These are phyloP conservation scores for Phytophthora sojae DNA, from an alignment of 352 stramenopile genomes.

Conservation along the genomic window DNA sequence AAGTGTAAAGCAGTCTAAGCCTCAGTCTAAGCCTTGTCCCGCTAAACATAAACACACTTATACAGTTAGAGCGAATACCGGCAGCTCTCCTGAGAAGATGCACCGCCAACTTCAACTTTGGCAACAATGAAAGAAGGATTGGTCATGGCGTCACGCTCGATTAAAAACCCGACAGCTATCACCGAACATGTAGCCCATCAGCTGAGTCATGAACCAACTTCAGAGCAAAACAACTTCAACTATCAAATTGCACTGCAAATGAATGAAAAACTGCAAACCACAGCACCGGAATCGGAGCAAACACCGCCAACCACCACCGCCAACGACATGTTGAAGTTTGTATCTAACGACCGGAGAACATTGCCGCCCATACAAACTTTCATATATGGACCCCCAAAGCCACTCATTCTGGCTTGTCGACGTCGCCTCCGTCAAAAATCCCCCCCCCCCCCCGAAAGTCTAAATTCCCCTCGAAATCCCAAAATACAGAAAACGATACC, in stretches of 20 bases:
- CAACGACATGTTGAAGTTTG: constrained; percentile 34
- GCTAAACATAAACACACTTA: not conserved
- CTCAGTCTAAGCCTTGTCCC: not conserved
- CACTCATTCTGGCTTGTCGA: constrained; percentile 37
- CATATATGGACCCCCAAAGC: constrained; percentile 22
- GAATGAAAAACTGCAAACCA: not conserved
- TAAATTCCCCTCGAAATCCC: constrained; percentile 9
- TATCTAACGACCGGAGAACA: constrained; percentile 23
- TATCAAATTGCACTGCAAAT: not conserved
- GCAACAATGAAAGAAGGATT: not conserved
- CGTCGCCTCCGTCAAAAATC: constrained; percentile 33
- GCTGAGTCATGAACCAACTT: not conserved
- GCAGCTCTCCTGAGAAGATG: not conserved
- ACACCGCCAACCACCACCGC: not conserved
- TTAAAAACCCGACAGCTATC: not conserved
- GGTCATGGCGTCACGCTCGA: not conserved
- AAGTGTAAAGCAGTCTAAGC: not conserved
- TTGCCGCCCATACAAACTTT: constrained; percentile 33
- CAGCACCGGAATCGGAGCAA: not conserved
- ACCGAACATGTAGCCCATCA: not conserved
- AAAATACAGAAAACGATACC: constrained; percentile 11
- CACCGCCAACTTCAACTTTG: constrained; percentile 1
- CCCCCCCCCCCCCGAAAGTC: constrained; percentile 7
- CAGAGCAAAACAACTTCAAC: not conserved
- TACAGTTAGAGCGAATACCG: not conserved